Conservation (phyloP, 768 basidiomycete genomes). For the Chlorophyllum brunneum region DNA sequence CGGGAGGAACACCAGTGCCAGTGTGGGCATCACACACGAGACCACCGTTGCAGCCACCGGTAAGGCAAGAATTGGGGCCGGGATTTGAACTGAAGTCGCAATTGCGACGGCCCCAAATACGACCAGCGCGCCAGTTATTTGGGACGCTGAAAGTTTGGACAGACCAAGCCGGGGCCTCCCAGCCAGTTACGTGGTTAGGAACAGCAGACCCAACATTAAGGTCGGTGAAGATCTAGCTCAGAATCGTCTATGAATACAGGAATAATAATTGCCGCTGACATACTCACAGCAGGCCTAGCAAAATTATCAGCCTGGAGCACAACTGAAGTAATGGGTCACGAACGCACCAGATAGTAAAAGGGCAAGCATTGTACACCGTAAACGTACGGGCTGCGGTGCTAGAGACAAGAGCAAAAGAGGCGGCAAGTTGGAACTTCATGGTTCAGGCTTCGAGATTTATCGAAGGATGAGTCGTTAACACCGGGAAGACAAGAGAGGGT, state of each 20-base stretch:
- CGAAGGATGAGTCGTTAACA: neutral
- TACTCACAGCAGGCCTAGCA: conserved; percentile 32
- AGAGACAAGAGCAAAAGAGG: conserved; percentile 11
- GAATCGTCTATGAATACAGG: conserved; percentile 5
- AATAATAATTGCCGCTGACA: neutral
- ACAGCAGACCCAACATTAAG: conserved; percentile 36
- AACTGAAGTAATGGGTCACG: neutral
- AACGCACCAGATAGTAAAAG: conserved; percentile 62
- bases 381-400: conserved; percentile 6
- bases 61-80: conserved; percentile 50
- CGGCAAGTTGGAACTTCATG: conserved; percentile 9
- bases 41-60: conserved; percentile 65
- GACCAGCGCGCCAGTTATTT: conserved; percentile 59
- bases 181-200: conserved; percentile 40
- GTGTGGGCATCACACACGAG: conserved; percentile 43
- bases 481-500: neutral
- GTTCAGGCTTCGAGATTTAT: neutral
- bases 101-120: conserved; percentile 53
- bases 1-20: conserved; percentile 63
- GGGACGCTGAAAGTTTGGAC: conserved; percentile 48
- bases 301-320: neutral
- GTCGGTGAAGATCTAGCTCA: conserved; percentile 56
- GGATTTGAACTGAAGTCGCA: conserved; percentile 52
- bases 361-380: conserved; percentile 54
- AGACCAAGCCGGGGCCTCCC: conserved; percentile 35